phyloP scores from a whole-genome alignment of 1,284 basidiomycete genomes.

The Puccinia novopanici region DNA sequence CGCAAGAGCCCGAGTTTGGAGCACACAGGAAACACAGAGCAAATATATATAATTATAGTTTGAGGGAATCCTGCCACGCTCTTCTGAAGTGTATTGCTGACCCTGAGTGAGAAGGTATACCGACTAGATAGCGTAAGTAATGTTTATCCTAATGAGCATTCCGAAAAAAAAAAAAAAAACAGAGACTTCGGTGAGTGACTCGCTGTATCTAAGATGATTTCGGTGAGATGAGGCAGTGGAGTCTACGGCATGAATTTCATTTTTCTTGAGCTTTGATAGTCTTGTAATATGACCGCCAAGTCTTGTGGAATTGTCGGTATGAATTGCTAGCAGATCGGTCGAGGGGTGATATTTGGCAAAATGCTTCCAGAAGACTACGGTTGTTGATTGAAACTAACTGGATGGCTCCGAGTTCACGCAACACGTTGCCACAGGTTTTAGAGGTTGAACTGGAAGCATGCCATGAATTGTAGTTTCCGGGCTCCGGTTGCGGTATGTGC shows the following conservation, averaged over 20 bases:
- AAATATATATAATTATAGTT: not conserved
- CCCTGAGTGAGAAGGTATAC: not conserved
- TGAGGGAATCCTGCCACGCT: constrained; percentile 7
- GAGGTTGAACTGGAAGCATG: too few species aligned
- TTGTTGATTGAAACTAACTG: constrained; percentile 3
- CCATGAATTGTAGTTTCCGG: not conserved
- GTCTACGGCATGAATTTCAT: not conserved
- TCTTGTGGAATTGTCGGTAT: not conserved
- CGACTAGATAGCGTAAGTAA: not conserved
- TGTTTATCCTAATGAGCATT: not conserved
- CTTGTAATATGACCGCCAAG: constrained; percentile 2
- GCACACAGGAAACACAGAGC: not conserved
- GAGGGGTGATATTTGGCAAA: not conserved
- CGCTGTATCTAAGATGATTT: not conserved
- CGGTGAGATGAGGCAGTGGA: not conserved
- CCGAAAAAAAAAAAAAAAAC: not conserved
- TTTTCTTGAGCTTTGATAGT: not conserved
- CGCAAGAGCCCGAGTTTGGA: not conserved
- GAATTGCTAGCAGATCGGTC: not conserved
- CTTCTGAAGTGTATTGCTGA: not conserved
- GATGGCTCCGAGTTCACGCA: not conserved
- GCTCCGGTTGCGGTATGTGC: constrained; percentile 9
- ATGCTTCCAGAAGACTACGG: not conserved
- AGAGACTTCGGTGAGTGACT: not conserved
- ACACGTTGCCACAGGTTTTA: not conserved